These are phyloP conservation scores for Plenodomus tracheiphilus DNA, from an alignment of 2,329 filamentous ascomycete genomes.

Conservation along the genomic window DNA sequence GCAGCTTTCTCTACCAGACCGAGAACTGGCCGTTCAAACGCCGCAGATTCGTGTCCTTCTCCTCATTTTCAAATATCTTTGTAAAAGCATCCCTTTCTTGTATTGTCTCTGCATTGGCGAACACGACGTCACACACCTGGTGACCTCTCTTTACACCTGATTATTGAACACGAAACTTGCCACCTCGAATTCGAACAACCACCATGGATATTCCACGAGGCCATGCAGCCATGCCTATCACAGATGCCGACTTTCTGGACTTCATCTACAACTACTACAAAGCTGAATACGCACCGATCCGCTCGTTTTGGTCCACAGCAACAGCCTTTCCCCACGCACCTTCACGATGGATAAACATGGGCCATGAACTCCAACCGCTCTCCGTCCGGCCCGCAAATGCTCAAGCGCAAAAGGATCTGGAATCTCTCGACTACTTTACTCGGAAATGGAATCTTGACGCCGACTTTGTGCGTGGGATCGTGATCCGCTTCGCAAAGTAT, in stretches of 20 bases:
- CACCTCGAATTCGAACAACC: slow-evolving; percentile 9
- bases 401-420: slow-evolving; percentile 43
- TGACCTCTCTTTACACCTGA: background rate
- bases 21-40: background rate
- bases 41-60: background rate
- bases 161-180: background rate
- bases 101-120: background rate
- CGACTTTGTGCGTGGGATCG: slow-evolving; percentile 36
- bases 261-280: slow-evolving; percentile 45
- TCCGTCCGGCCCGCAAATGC: slow-evolving; percentile 39
- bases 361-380: slow-evolving; percentile 37
- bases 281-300: slow-evolving; percentile 43
- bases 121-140: slow-evolving; percentile 2
- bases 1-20: slow-evolving; percentile 24
- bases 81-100: background rate
- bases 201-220: slow-evolving; percentile 40
- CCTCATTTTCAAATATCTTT: background rate
- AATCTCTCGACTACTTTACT: slow-evolving; percentile 38
- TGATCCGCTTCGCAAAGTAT: slow-evolving; percentile 40
- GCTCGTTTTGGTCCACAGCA: slow-evolving; percentile 42
- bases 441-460: slow-evolving; percentile 37
- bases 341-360: slow-evolving; percentile 38
- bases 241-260: slow-evolving; percentile 38
- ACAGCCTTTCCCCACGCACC: slow-evolving; percentile 36
- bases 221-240: slow-evolving; percentile 36